phyloP scores from a whole-genome alignment of 2,329 filamentous ascomycete genomes.

The Phialocephala subalpina region DNA sequence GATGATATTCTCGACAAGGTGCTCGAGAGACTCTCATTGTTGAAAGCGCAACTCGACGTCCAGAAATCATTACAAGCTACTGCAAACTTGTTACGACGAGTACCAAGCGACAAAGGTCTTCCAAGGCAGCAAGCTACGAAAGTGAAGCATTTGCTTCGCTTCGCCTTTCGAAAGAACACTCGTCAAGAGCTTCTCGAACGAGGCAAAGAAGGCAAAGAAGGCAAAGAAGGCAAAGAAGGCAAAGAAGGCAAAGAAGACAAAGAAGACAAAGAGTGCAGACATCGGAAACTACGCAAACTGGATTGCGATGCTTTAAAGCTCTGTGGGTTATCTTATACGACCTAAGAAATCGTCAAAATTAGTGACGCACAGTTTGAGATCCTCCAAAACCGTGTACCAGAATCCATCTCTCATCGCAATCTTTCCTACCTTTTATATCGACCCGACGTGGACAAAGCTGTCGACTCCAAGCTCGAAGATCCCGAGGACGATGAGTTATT shows the following conservation, averaged over 20 bases:
- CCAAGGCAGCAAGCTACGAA: conserved; percentile 21
- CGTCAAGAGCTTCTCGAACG: conserved; percentile 14
- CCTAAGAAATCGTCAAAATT: conserved; percentile 19
- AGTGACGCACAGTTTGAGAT: conserved; percentile 22
- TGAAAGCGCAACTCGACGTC: conserved; percentile 21
- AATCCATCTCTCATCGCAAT: conserved; percentile 17
- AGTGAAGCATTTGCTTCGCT: conserved; percentile 23
- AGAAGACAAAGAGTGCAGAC: conserved; percentile 12
- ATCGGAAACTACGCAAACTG: conserved; percentile 18
- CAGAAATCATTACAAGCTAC: conserved; percentile 22
- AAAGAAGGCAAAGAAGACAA: conserved; percentile 7
- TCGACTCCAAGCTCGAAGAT: conserved; percentile 17
- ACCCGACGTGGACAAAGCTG: conserved; percentile 22
- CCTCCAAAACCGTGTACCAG: conserved; percentile 14
- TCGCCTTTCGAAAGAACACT: conserved; percentile 22
- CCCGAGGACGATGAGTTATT: conserved; percentile 14
- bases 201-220: conserved; percentile 5
- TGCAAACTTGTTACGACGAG: conserved; percentile 15
- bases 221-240: neutral
- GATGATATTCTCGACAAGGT: conserved; percentile 17
- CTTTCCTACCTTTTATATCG: conserved; percentile 26
- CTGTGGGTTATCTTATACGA: conserved; percentile 26
- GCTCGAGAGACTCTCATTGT: conserved; percentile 15
- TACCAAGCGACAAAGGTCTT: conserved; percentile 18
- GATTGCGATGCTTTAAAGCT: conserved; percentile 25